A percentile compares a stretch with the other conserved stretches of the same genome.
Evolutionary conservation across 352 stramenopile species (phyloP).

Genomic region (Phytophthora pinifolia): DNA sequence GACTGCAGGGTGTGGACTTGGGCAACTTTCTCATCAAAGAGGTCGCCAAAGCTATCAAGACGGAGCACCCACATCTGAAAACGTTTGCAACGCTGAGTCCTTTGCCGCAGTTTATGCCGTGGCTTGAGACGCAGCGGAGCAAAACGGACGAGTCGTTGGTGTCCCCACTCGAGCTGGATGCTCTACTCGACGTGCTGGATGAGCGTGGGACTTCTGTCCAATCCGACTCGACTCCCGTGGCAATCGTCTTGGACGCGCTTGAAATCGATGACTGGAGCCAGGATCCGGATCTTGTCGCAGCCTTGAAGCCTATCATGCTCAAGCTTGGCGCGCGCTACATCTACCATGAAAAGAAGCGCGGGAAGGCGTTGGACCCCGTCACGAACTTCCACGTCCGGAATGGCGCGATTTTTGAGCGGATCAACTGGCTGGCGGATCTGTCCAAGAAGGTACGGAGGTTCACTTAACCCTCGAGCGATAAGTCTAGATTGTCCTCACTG

Average conservation of each 20-base stretch:
- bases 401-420: slow-evolving; percentile 81
- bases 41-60: slow-evolving; percentile 83
- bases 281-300: slow-evolving; percentile 33
- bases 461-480: background rate
- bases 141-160: slow-evolving; percentile 38
- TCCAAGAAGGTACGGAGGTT: slow-evolving; percentile 63
- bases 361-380: slow-evolving; percentile 80
- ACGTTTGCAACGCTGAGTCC: slow-evolving; percentile 95
- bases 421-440: slow-evolving; percentile 82
- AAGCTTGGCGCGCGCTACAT: slow-evolving; percentile 71
- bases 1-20: slow-evolving; percentile 88
- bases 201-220: slow-evolving; percentile 9
- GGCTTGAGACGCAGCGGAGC: slow-evolving; percentile 85
- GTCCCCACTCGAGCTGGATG: slow-evolving; percentile 30
- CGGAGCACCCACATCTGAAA: slow-evolving; percentile 64
- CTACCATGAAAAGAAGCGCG: slow-evolving; percentile 80
- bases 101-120: slow-evolving; percentile 92
- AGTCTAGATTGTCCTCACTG: background rate
- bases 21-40: slow-evolving; percentile 97
- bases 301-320: slow-evolving; percentile 67
- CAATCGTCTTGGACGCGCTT: slow-evolving; percentile 42
- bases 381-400: slow-evolving; percentile 88
- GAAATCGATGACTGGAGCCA: slow-evolving; percentile 53
- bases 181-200: slow-evolving; percentile 32
- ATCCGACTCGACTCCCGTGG: slow-evolving; percentile 24